phyloP scores from a whole-genome alignment of 2,329 filamentous ascomycete genomes.

The Emmonsiellopsis sp. region DNA sequence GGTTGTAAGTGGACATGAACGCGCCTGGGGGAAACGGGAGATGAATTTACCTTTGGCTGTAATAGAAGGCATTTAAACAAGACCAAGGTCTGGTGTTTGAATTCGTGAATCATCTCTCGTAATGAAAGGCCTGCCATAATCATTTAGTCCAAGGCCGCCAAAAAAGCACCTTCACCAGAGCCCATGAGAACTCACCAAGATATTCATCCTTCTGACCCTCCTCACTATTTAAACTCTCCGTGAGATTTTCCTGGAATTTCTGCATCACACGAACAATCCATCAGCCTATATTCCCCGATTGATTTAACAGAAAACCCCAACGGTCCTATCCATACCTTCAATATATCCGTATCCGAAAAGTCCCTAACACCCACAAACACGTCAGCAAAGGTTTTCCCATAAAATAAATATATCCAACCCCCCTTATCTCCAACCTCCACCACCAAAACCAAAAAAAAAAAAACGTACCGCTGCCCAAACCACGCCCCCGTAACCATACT shows the following conservation, averaged over 20 bases:
- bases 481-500: slow-evolving; percentile 87
- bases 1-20: slow-evolving; percentile 4
- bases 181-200: slow-evolving; percentile 56
- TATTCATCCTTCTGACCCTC: slow-evolving; percentile 76
- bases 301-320: slow-evolving; percentile 10
- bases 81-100: slow-evolving; percentile 88
- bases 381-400: neutral
- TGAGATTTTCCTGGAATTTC: slow-evolving; percentile 83
- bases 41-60: slow-evolving; percentile 69
- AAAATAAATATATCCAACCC: neutral
- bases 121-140: slow-evolving; percentile 55
- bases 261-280: slow-evolving; percentile 29
- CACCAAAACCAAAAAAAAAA: neutral
- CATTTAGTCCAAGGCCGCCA: slow-evolving; percentile 1
- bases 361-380: slow-evolving; percentile 42
- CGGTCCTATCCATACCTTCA: slow-evolving; percentile 43
- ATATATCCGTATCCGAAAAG: slow-evolving; percentile 83
- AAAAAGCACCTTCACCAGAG: neutral
- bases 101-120: slow-evolving; percentile 86
- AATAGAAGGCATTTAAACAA: slow-evolving; percentile 88
- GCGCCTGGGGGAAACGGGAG: neutral
- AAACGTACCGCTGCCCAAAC: slow-evolving; percentile 72
- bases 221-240: slow-evolving; percentile 47
- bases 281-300: slow-evolving; percentile 9
- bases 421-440: neutral